These are phyloP conservation scores for Mollisiaceae sp. DNA, from an alignment of 2,329 filamentous ascomycete species.

Conservation along the genomic window DNA sequence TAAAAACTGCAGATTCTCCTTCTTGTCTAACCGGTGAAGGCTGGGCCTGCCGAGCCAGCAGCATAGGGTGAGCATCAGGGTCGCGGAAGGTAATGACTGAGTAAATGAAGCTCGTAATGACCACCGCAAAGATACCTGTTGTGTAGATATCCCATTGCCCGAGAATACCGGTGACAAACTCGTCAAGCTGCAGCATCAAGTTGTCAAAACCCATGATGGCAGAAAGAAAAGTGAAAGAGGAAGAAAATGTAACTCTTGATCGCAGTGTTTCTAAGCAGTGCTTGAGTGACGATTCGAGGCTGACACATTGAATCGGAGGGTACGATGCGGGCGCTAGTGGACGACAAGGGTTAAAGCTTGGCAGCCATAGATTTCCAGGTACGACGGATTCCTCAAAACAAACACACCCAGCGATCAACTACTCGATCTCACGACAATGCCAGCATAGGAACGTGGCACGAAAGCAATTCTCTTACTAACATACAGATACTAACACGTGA, in stretches of 20 bases:
- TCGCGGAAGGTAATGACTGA: constrained; percentile 74
- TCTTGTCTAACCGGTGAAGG: constrained; percentile 80
- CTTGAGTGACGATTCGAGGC: constrained; percentile 20
- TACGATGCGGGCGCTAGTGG: constrained; percentile 17
- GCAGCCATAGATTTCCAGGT: constrained; percentile 22
- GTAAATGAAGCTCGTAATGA: constrained; percentile 73
- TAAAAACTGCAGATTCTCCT: constrained; percentile 84
- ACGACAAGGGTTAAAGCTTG: constrained; percentile 13
- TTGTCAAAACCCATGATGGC: constrained; percentile 48
- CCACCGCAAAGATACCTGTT: constrained; percentile 69
- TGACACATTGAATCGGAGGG: constrained; percentile 20
- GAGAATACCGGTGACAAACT: constrained; percentile 69
- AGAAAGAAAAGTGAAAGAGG: constrained; percentile 4
- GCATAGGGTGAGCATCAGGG: constrained; percentile 88
- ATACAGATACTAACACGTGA: constrained; percentile 27
- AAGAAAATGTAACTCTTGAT: not conserved
- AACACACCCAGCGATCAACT: constrained; percentile 21
- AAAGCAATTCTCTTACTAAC: constrained; percentile 36
- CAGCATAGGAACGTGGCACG: constrained; percentile 26
- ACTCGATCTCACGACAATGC: constrained; percentile 31
- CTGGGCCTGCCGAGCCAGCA: constrained; percentile 83
- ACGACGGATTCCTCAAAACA: constrained; percentile 18
- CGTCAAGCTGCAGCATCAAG: constrained; percentile 72
- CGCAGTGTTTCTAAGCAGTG: not conserved
- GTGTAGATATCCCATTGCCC: constrained; percentile 84